Base-by-base conservation (phyloP, 129 eudicot species). In the carrot (Daucus carota) region DNA sequence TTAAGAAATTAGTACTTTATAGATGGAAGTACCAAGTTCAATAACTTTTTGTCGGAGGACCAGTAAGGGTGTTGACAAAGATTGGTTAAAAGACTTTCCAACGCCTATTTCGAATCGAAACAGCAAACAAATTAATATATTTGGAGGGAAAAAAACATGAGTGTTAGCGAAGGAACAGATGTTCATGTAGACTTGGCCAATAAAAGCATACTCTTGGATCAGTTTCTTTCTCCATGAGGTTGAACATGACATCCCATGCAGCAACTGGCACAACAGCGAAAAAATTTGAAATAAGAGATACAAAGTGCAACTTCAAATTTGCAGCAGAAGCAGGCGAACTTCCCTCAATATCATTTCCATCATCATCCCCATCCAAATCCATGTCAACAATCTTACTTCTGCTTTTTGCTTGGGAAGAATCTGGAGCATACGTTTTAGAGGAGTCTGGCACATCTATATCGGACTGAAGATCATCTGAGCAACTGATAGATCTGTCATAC, bases 31-130 rank as follows among this genome's bases (percentile, higher is more conserved):
- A 95, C 99, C 99, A 95, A 81, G 76, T 89, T 83, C 46, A 81
- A 84, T 52, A 89, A 83, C 79, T 79, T 83, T 75, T 77, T 70
- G 74, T 44, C 75, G 52, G 98, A 93, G 73, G 94, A 83, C 97
- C 94, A 86, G 83, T 91, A 78, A 79, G 93, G 96, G 78, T 95
- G 89, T 82, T 86, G 89, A 79, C 99, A 91, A 67, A 95, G 94
- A 78, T 76, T 85, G 46, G 69, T 72, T 42, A 95, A 77, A 75
- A 91, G 75, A 77, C 66, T 54, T 78, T 88, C 90, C 76, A 72
- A 67, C 57, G 85, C 87, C 99, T 95, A 85, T 52, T 77, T 10
- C 8, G 45, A 60, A 46, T 81, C 31, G 8, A 33, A 31, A 63
- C 8, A 57, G 4, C 73, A 79, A 62, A 80, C 33, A 26, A 34